Percentiles rank a stretch among this genome's conserved stretches.
Conservation (phyloP, 2,329 filamentous ascomycete species). For the Fusarium tjaetaba region DNA sequence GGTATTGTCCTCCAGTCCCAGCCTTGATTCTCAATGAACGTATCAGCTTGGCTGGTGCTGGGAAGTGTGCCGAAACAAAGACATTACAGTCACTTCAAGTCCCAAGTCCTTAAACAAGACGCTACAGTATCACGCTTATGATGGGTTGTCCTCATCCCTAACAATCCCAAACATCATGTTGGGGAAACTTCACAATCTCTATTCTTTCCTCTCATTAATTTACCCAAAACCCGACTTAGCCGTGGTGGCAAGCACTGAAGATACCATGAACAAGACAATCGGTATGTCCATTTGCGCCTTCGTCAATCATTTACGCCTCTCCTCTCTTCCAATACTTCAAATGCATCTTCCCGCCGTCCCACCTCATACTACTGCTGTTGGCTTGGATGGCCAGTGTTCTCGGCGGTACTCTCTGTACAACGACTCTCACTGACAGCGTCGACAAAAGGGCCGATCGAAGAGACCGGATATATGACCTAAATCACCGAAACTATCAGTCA, state of each 20-base stretch:
- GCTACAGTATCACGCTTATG: accelerated
- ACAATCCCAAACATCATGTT: accelerated
- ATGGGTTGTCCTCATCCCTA: not conserved
- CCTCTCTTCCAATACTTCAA: not conserved
- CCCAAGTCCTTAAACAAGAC: accelerated
- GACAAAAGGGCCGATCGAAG: accelerated
- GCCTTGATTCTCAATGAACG: accelerated
- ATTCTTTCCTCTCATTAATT: accelerated
- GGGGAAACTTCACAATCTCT: accelerated
- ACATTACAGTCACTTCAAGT: accelerated
- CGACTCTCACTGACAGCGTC: not conserved
- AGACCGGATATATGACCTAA: accelerated
- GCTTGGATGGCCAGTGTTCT: accelerated
- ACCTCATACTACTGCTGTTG: accelerated
- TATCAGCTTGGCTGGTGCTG: too few species aligned
- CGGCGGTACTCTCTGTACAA: not conserved
- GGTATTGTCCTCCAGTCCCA: too few species aligned
- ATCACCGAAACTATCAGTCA: not conserved
- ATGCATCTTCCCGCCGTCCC: accelerated
- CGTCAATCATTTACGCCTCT: not conserved
- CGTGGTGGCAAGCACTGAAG: not conserved
- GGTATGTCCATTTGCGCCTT: not conserved
- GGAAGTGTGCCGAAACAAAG: too few species aligned
- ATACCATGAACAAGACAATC: too few species aligned
- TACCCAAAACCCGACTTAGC: not conserved